Conservation (phyloP, 768 basidiomycete genomes). For the Stropharia rugosoannulata region DNA sequence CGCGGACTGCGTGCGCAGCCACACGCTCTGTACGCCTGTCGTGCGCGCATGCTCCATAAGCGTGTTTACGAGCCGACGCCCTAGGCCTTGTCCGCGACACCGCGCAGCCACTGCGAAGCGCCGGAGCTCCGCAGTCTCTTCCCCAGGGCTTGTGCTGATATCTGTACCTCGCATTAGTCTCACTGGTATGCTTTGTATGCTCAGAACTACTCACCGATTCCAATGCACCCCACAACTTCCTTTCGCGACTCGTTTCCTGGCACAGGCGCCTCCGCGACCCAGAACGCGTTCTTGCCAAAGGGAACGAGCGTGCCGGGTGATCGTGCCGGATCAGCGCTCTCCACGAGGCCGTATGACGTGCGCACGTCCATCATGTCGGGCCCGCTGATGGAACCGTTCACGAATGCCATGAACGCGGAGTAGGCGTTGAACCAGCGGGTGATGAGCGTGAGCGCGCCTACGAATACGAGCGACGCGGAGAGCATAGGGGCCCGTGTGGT, state of each 20-base stretch:
- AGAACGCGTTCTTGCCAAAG: conserved; percentile 18
- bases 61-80: conserved; percentile 10
- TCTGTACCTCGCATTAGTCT: background rate
- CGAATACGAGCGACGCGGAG: background rate
- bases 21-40: conserved; percentile 7
- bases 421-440: background rate
- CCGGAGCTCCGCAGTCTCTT: conserved; percentile 20
- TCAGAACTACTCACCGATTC: conserved; percentile 12
- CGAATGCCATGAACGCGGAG: conserved; percentile 2
- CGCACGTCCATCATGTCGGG: conserved; percentile 21
- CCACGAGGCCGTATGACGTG: conserved; percentile 12
- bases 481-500: background rate
- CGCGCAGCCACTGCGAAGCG: conserved; percentile 23
- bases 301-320: background rate
- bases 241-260: background rate
- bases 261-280: conserved; percentile 20
- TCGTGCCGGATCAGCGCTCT: background rate
- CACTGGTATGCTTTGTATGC: background rate
- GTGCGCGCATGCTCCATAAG: conserved; percentile 15
- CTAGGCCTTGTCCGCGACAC: conserved; percentile 22
- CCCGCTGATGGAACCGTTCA: conserved; percentile 2
- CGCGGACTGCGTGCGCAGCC: conserved; percentile 12
- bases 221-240: conserved; percentile 20
- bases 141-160: conserved; percentile 7
- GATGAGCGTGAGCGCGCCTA: conserved; percentile 1